phyloP scores from a whole-genome alignment of 352 stramenopile species.

The Globisporangium nagaii region DNA sequence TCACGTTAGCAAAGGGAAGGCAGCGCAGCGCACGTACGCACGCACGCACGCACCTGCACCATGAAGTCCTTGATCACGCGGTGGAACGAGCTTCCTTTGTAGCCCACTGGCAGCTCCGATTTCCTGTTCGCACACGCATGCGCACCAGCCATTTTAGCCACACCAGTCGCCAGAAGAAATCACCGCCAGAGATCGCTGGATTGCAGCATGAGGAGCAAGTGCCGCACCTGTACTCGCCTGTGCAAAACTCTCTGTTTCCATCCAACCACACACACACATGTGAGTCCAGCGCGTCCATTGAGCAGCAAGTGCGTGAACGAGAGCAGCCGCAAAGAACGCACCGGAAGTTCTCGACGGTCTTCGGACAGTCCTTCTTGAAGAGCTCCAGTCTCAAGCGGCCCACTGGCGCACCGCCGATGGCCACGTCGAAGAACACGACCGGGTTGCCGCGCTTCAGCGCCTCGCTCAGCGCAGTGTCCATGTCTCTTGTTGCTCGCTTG shows the following conservation, averaged over 20 bases:
- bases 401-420: conserved; percentile 79
- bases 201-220: conserved; percentile 1
- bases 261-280: background rate
- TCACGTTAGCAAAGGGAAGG: background rate
- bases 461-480: conserved; percentile 88
- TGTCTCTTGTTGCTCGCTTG: conserved; percentile 14
- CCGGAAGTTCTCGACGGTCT: conserved; percentile 97
- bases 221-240: conserved; percentile 91
- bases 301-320: background rate
- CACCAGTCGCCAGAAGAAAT: background rate
- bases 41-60: conserved; percentile 49
- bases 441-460: conserved; percentile 90
- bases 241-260: conserved; percentile 91
- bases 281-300: background rate
- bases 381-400: conserved; percentile 94
- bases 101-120: conserved; percentile 80
- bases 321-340: conserved; percentile 17
- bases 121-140: conserved; percentile 27
- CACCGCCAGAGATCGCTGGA: too few species aligned
- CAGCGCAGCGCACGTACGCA: background rate
- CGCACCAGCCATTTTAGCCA: background rate
- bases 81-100: conserved; percentile 87
- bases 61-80: conserved; percentile 92
- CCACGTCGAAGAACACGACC: conserved; percentile 96
- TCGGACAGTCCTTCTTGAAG: conserved; percentile 94